These are phyloP conservation scores for Solanum peruvianum DNA, from an alignment of 257 asterid species.

Conservation along the genomic window DNA sequence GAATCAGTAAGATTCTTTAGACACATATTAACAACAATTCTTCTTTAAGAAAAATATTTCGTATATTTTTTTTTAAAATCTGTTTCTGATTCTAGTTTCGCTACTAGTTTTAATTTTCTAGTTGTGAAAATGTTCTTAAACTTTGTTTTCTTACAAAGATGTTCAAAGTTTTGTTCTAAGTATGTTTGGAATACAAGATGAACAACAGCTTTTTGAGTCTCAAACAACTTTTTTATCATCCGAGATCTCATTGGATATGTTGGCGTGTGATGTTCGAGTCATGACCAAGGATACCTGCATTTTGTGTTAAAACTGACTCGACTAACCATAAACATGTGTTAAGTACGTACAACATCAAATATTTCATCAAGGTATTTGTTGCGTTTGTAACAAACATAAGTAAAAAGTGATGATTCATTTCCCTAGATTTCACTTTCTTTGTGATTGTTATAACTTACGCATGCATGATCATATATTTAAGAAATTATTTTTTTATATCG, in stretches of 20 bases:
- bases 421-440: not conserved
- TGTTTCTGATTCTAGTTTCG: too few species aligned
- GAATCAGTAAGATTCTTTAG: too few species aligned
- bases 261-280: not conserved
- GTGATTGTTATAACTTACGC: not conserved
- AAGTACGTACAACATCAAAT: not conserved
- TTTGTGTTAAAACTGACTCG: not conserved
- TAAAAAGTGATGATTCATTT: not conserved
- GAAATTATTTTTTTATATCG: not conserved
- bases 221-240: not conserved
- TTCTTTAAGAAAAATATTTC: too few species aligned
- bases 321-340: not conserved
- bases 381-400: not conserved
- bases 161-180: too few species aligned
- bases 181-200: too few species aligned
- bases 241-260: not conserved
- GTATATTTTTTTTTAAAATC: too few species aligned
- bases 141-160: too few species aligned
- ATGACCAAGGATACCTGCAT: too few species aligned
- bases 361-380: not conserved
- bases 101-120: too few species aligned
- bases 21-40: too few species aligned
- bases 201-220: too few species aligned
- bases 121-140: too few species aligned
- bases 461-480: not conserved